Conservation (phyloP, 352 stramenopile species). For the Phytophthora multivora region DNA sequence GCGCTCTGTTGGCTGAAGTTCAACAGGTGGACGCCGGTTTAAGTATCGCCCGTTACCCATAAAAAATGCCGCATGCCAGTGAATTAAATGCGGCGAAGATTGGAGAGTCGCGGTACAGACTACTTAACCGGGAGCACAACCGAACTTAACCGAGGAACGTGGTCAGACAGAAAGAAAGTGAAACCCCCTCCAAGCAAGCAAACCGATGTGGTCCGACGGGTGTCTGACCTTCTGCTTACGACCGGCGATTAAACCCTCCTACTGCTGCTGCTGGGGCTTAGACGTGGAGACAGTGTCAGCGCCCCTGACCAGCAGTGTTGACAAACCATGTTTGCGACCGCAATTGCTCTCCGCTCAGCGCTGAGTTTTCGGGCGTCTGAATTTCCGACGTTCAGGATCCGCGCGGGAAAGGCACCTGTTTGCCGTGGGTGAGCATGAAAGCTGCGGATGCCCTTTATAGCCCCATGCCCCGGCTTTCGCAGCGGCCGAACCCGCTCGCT, state of each 20-base stretch:
- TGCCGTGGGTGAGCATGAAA: constrained; percentile 12
- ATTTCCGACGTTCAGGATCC: constrained; percentile 22
- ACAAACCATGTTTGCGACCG: neutral
- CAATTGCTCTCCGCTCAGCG: neutral
- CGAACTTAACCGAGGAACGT: constrained; percentile 1
- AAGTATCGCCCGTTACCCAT: constrained; percentile 40
- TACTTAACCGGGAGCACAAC: constrained; percentile 12
- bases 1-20: constrained; percentile 9
- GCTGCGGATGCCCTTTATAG: constrained; percentile 16
- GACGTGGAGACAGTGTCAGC: neutral
- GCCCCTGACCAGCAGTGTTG: neutral
- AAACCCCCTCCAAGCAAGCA: constrained; percentile 22
- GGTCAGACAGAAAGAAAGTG: constrained; percentile 17
- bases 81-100: constrained; percentile 15
- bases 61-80: constrained; percentile 17
- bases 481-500: constrained; percentile 22
- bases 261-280: neutral
- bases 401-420: constrained; percentile 13
- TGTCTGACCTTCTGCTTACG: constrained; percentile 1
- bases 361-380: constrained; percentile 1
- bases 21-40: constrained; percentile 1
- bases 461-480: constrained; percentile 16
- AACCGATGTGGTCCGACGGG: constrained; percentile 5
- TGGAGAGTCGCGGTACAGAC: neutral
- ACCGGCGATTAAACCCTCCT: neutral